A percentile compares a stretch with the other conserved stretches of the same genome.
Evolutionary conservation across 2,329 filamentous ascomycete genomes (phyloP).

Genomic region (Elsinoe ampelina): DNA sequence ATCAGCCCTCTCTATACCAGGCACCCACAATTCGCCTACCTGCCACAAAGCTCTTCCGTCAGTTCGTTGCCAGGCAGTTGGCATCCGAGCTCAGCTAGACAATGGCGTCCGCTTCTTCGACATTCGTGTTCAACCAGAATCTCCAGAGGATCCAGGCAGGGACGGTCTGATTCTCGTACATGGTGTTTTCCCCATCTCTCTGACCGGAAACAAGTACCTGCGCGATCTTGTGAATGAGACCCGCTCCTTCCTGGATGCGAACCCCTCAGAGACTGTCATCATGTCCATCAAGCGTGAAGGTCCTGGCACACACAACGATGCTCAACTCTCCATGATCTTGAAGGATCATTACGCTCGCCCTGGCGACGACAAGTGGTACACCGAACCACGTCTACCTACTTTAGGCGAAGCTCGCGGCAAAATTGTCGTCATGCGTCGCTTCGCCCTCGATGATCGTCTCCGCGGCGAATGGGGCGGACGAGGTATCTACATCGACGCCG

Average conservation of each 20-base stretch:
- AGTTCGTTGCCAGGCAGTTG: constrained; percentile 82
- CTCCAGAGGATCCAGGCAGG: constrained; percentile 45
- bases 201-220: constrained; percentile 74
- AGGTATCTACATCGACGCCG: constrained; percentile 51
- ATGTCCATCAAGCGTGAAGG: constrained; percentile 89
- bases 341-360: constrained; percentile 58
- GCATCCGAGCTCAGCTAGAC: constrained; percentile 65
- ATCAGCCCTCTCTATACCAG: constrained; percentile 77
- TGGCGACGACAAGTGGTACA: constrained; percentile 61
- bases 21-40: constrained; percentile 91
- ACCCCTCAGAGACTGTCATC: constrained; percentile 75
- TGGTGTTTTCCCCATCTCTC: constrained; percentile 75
- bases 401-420: constrained; percentile 73
- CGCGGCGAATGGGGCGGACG: constrained; percentile 42
- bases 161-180: constrained; percentile 77
- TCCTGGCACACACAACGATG: constrained; percentile 67
- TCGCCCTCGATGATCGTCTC: constrained; percentile 53
- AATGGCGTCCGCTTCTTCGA: constrained; percentile 95
- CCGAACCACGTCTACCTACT: constrained; percentile 62
- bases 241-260: constrained; percentile 58
- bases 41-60: constrained; percentile 77
- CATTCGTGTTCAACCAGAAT: constrained; percentile 64
- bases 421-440: constrained; percentile 76
- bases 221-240: constrained; percentile 61
- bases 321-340: constrained; percentile 66